Percentiles rank a stretch among this genome's conserved stretches.
Evolutionary conservation across 208 protist genomes (phyloP).

Genomic region (Acanthamoeba triangularis): DNA sequence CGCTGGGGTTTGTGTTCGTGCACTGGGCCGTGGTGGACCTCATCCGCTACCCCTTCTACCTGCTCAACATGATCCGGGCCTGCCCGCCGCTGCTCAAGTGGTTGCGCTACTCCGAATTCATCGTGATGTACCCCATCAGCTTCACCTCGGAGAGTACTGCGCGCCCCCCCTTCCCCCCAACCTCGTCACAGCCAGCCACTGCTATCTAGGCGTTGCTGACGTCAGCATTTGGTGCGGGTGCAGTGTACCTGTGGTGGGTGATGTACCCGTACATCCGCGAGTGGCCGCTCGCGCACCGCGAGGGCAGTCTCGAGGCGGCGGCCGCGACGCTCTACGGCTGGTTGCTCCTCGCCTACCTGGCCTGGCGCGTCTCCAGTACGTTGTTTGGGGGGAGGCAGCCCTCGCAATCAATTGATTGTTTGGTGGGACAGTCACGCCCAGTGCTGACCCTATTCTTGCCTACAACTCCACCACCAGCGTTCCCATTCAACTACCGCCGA

Average conservation of each 20-base stretch:
- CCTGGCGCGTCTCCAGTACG: neutral
- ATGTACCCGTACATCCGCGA: slow-evolving; percentile 17
- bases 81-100: neutral
- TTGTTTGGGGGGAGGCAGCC: neutral
- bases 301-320: neutral
- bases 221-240: neutral
- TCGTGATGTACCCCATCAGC: slow-evolving; percentile 63
- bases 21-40: slow-evolving; percentile 24
- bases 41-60: slow-evolving; percentile 55
- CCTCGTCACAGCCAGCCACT: neutral
- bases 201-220: neutral
- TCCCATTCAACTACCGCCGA: slow-evolving; percentile 8
- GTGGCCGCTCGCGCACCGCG: neutral
- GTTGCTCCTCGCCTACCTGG: neutral
- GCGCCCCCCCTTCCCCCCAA: no score
- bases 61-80: neutral
- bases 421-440: neutral
- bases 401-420: neutral
- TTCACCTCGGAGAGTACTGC: slow-evolving; percentile 20
- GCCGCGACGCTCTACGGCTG: neutral
- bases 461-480: neutral
- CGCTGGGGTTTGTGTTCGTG: neutral
- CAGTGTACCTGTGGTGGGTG: slow-evolving; percentile 45
- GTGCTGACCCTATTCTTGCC: neutral
- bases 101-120: slow-evolving; percentile 53